Evolutionary conservation across 2,329 filamentous ascomycete species (phyloP).

Genomic region (Neodidymelliopsis sp.): DNA sequence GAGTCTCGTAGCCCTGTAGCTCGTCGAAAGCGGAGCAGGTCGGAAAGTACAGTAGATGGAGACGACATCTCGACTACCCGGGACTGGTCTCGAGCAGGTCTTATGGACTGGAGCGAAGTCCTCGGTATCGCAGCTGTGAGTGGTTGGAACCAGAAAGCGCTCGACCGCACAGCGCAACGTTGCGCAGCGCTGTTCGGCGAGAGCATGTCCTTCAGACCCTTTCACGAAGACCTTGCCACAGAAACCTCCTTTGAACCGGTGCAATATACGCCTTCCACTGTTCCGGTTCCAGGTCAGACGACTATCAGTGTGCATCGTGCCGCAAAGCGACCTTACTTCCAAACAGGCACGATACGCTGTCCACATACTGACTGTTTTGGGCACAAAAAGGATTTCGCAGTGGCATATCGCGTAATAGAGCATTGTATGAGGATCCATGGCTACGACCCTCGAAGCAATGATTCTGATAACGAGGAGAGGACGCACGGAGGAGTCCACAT

Average conservation of each 20-base stretch:
- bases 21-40: slow-evolving; percentile 24
- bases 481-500: slow-evolving; percentile 70
- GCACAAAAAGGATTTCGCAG: slow-evolving; percentile 34
- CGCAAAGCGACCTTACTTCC: slow-evolving; percentile 39
- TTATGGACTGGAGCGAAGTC: slow-evolving; percentile 81
- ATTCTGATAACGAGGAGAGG: slow-evolving; percentile 55
- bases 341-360: slow-evolving; percentile 37
- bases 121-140: slow-evolving; percentile 78
- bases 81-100: slow-evolving; percentile 25
- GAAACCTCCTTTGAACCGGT: slow-evolving; percentile 37
- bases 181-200: slow-evolving; percentile 80
- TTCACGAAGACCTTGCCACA: slow-evolving; percentile 54
- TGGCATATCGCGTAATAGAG: slow-evolving; percentile 45
- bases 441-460: slow-evolving; percentile 49
- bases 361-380: slow-evolving; percentile 43
- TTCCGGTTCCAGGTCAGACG: slow-evolving; percentile 23
- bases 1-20: neutral
- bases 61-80: slow-evolving; percentile 20
- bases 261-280: slow-evolving; percentile 45
- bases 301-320: neutral
- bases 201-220: slow-evolving; percentile 68
- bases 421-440: slow-evolving; percentile 59
- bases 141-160: slow-evolving; percentile 69
- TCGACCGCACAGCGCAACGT: slow-evolving; percentile 74
- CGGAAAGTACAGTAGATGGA: slow-evolving; percentile 16